Evolutionary conservation across 805 yeast species (phyloP).

Genomic region (Dipodascus geniculatus): DNA sequence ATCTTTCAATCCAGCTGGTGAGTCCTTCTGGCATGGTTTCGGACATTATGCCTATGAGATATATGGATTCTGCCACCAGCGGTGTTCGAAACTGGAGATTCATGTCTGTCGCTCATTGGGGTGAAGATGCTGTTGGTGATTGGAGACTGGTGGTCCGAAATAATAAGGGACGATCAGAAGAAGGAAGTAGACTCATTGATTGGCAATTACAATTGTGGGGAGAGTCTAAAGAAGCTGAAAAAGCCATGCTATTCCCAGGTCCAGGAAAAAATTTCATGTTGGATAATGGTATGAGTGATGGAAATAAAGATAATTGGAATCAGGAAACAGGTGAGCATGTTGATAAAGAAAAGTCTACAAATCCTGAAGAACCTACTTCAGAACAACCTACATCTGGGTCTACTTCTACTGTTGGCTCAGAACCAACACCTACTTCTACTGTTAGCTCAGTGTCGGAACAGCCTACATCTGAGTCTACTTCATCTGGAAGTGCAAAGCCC

Average conservation of each 20-base stretch:
- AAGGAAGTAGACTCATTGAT: conserved; percentile 31
- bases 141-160: conserved; percentile 68
- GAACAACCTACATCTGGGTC: conserved; percentile 4
- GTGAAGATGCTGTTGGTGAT: conserved; percentile 64
- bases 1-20: conserved; percentile 45
- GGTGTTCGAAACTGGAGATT: conserved; percentile 83
- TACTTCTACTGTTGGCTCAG: too few species aligned
- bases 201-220: conserved; percentile 85
- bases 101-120: conserved; percentile 98
- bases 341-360: conserved; percentile 6
- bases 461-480: conserved; percentile 4
- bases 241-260: conserved; percentile 43
- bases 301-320: conserved; percentile 24
- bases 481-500: too few species aligned
- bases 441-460: conserved; percentile 8
- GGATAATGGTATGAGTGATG: conserved; percentile 9
- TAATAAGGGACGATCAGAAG: conserved; percentile 20
- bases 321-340: conserved; percentile 5
- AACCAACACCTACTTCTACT: conserved; percentile 7
- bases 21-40: conserved; percentile 74
- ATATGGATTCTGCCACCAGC: conserved; percentile 37
- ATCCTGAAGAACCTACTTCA: conserved; percentile 8
- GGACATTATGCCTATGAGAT: conserved; percentile 58
- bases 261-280: conserved; percentile 32
- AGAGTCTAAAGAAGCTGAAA: conserved; percentile 50